Evolutionary conservation across 202 grass and related monocot species (phyloP), one percentile per base, ranked within the genome.

Genomic region (Tripidium arundinaceum): DNA sequence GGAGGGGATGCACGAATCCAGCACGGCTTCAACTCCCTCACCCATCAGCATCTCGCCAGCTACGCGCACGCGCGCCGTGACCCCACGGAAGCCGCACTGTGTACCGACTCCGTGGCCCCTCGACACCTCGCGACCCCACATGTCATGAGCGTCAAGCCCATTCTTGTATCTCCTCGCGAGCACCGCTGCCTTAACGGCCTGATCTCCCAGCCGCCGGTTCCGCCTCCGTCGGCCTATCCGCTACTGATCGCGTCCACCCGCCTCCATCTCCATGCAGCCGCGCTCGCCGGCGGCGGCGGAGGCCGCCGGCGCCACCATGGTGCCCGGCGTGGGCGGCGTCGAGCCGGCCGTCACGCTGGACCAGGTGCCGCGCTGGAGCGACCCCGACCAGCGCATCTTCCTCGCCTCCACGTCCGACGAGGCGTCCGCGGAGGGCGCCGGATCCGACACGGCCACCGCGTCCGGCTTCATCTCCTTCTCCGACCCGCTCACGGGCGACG

Each of bases 311-410:
- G 12, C n/a, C n/a, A n/a, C 10, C 55, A 66, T 85, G 80, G 83
- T 27, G 77, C 81, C 85, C 31, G 65, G 83, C 75, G 65, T 81
- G 40, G 92, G 91, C 79, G 81, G 77, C 50, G 67, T 94, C 22
- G 90, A 99, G 36, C 84, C 83, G 65, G 83, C 88, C 18, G 90
- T 96, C 18, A 88, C 88, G 79, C 90, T 99, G 39, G 83, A 96
- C 80, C 92, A 93, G 83, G 82, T 99, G 82, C 96, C 92, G 11
- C 86, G 88, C 27, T 99, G 92, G 96, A 96, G 89, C 92, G 90
- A 96, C 87, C 90, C 89, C 2, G 86, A 99, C 76, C 79, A 86
- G 79, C 84, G 78, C 62, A 65, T 86, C 78, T 57, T 49, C 77
- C 37, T 58, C 8, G 14, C 42, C 46, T 7, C 75, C 3, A 2